Evolutionary conservation across 2,329 filamentous ascomycete genomes (phyloP).

Genomic region (Cercospora brassicicola): DNA sequence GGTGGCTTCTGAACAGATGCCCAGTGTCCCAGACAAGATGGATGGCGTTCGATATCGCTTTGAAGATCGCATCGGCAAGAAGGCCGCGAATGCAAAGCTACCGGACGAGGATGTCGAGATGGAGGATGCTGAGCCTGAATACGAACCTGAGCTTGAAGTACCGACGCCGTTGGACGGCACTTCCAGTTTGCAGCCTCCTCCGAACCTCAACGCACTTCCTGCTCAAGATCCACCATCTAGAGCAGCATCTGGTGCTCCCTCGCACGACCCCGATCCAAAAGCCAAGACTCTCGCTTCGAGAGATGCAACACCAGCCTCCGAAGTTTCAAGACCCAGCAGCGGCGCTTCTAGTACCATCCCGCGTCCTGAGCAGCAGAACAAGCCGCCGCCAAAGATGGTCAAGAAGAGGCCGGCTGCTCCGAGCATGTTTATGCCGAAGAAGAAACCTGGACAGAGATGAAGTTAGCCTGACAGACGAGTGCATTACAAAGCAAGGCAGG

Average conservation of each 20-base stretch:
- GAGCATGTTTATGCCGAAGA: slow-evolving; percentile 24
- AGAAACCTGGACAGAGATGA: slow-evolving; percentile 15
- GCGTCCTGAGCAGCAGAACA: slow-evolving; percentile 6
- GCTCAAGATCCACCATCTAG: not conserved
- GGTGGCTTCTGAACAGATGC: not conserved
- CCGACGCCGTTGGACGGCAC: not conserved
- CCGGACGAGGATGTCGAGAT: slow-evolving; percentile 35
- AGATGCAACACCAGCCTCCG: slow-evolving; percentile 2
- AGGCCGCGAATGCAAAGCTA: slow-evolving; percentile 15
- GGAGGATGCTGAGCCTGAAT: slow-evolving; percentile 30
- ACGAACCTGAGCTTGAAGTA: not conserved
- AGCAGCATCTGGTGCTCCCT: not conserved
- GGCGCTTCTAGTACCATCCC: not conserved
- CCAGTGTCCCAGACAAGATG: slow-evolving; percentile 38
- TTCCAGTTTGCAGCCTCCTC: not conserved
- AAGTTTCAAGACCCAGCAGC: slow-evolving; percentile 1
- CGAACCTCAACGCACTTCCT: not conserved
- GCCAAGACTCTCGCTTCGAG: not conserved
- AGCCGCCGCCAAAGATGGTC: slow-evolving; percentile 15
- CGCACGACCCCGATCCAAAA: not conserved
- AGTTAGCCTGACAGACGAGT: not conserved
- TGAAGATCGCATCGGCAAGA: slow-evolving; percentile 34
- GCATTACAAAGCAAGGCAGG: not conserved
- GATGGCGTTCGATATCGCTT: slow-evolving; percentile 39
- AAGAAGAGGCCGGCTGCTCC: slow-evolving; percentile 13